Evolutionary conservation across 169 alveolate species (phyloP), one percentile per base, ranked within the genome.

Genomic region (Fabrea salina): DNA sequence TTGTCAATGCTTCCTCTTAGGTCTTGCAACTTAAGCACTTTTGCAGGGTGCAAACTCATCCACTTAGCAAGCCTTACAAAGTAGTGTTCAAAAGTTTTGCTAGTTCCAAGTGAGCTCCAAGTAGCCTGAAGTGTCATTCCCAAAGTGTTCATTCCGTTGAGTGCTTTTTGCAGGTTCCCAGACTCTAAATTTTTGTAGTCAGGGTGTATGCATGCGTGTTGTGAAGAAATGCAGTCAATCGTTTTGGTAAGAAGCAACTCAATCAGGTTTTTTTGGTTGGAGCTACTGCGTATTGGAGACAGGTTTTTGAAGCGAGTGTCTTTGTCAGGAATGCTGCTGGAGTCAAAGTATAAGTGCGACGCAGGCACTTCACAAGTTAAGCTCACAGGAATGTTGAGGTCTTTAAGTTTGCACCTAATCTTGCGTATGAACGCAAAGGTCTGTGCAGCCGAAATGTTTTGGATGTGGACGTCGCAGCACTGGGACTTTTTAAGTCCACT

Each of bases 41-140:
- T 79, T 32, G 85, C 85, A 39, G 79, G 85, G 30, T 79, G 39
- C 47, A 32, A 25, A 49, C 80, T 50, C 64, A 70, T 25, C 40
- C 67, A 41, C 7, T 70, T 49, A 1, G 49, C 40, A 44, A 70
- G 35, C 25, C 61, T 49, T 25, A 44, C 67, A 70, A 70, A 27
- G 32, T 33, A 44, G 16, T 70, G 43, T 27, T 70, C 66, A 22
- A 30, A 27, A 32, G 25, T 19, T 16, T 30, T 37, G 41, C 37
- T 25, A 11, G 22, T 44, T 11, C 11, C 16, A 44, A 44, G 53
- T 44, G 11, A 16, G 11, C 16, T 44, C 43, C 54, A 44, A 66
- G 41, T 40, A 13, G 84, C 50, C 37, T 59, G 49, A 8, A 78
- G 37, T 22, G 84, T 64, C 30, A 8, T 64, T 30, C 84, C 84